A percentile compares a stretch with the other conserved stretches of the same genome.
Conservation (phyloP, 2,329 filamentous ascomycete species). For the Tolypocladium ovalisporum region DNA sequence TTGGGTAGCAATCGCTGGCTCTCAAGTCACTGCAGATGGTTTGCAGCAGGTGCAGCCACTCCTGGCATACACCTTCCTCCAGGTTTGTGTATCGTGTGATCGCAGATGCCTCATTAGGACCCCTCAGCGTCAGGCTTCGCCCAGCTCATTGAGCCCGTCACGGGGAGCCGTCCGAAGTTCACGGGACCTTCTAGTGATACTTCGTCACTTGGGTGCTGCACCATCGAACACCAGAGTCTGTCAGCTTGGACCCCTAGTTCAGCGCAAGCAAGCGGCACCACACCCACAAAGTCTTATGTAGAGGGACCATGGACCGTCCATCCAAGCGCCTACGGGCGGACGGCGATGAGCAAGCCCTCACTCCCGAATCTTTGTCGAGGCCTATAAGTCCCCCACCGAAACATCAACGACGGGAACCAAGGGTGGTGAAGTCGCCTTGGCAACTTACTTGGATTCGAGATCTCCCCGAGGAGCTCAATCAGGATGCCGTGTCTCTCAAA, state of each 20-base stretch:
- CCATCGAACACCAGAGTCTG: not conserved
- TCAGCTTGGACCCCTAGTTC: not conserved
- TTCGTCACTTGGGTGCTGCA: not conserved
- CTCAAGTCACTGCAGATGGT: no score
- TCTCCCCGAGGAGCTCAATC: constrained; percentile 47
- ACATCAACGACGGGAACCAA: constrained; percentile 10
- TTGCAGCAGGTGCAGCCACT: not conserved
- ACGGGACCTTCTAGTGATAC: not conserved
- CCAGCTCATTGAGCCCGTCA: not conserved
- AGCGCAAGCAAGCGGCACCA: not conserved
- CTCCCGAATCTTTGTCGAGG: constrained; percentile 18
- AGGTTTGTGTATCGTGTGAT: not conserved
- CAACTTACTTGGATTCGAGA: constrained; percentile 60
- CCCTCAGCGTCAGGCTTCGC: no score
- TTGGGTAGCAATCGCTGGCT: not conserved
- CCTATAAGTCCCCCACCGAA: constrained; percentile 37
- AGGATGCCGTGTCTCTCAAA: constrained; percentile 51
- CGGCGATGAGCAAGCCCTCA: not conserved
- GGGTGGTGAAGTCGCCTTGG: constrained; percentile 49
- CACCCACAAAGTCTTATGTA: not conserved
- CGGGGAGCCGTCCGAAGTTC: not conserved
- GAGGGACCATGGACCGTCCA: constrained; percentile 15
- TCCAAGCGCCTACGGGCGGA: constrained; percentile 18
- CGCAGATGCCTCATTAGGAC: not conserved
- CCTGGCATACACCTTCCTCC: not conserved